Evolutionary conservation across 495 filamentous ascomycete species (phyloP).

Genomic region (Trichoderma orchidacearum): DNA sequence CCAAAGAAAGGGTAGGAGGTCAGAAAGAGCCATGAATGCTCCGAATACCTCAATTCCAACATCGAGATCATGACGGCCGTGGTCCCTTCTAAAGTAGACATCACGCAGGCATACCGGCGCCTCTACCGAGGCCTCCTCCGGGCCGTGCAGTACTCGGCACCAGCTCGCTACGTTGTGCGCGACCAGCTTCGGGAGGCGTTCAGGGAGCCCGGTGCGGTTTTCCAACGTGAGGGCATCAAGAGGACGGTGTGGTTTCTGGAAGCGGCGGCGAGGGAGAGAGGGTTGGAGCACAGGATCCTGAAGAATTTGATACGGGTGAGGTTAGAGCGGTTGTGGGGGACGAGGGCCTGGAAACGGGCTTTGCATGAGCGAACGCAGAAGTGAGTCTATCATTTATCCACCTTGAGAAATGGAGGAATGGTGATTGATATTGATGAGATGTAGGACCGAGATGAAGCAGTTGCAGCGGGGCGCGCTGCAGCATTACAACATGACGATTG

Average conservation of each 20-base stretch:
- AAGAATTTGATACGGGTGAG: slow-evolving; percentile 55
- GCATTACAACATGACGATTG: slow-evolving; percentile 53
- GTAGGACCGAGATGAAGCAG: slow-evolving; percentile 7
- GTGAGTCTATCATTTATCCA: not conserved
- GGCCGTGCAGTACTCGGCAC: slow-evolving; percentile 68
- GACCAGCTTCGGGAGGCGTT: slow-evolving; percentile 58
- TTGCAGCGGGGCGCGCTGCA: slow-evolving; percentile 16
- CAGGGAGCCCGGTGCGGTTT: slow-evolving; percentile 41
- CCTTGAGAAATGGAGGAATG: not conserved
- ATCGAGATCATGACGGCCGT: not conserved
- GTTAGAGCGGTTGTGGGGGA: slow-evolving; percentile 9
- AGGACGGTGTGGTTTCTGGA: slow-evolving; percentile 71
- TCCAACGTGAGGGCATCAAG: slow-evolving; percentile 44
- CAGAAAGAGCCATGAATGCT: not conserved
- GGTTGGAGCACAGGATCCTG: slow-evolving; percentile 69
- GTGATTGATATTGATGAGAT: not conserved
- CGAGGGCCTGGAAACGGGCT: not conserved
- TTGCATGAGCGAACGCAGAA: slow-evolving; percentile 1
- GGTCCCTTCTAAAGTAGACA: slow-evolving; percentile 13
- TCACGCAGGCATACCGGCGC: slow-evolving; percentile 67
- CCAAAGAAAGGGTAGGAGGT: not conserved
- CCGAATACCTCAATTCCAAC: not conserved
- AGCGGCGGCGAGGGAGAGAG: slow-evolving; percentile 47
- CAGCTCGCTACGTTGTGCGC: slow-evolving; percentile 53
- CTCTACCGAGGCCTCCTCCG: slow-evolving; percentile 62